Conservation (phyloP, 202 grass and related monocot species). For the Saccharum hybrid region DNA sequence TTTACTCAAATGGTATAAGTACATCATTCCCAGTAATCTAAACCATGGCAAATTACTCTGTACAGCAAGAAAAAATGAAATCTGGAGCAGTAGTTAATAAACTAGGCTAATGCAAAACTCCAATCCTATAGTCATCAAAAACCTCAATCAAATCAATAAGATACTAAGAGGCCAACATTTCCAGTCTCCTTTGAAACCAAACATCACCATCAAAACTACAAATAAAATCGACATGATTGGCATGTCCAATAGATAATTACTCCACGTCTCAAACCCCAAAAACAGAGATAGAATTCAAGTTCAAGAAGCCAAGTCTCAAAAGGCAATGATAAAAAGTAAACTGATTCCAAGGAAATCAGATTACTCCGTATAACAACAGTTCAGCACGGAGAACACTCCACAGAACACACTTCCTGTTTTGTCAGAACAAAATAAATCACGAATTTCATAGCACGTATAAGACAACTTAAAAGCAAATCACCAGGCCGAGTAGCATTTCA, state of each 20-base stretch:
- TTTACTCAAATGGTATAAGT: conserved; percentile 4
- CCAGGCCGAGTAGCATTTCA: background rate
- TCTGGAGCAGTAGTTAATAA: background rate
- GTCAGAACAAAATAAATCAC: background rate
- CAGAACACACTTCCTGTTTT: background rate
- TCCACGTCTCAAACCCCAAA: background rate
- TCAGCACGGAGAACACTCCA: background rate
- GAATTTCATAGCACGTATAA: background rate
- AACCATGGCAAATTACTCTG: background rate
- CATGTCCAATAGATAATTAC: too few species aligned
- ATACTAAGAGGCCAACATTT: background rate
- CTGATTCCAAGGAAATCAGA: conserved; percentile 7
- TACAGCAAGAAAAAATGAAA: background rate
- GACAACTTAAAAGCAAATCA: background rate
- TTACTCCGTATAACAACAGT: background rate
- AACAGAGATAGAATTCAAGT: background rate
- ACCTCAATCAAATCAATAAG: conserved; percentile 12
- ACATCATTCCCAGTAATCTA: conserved; percentile 16
- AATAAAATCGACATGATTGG: background rate
- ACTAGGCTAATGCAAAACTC: conserved; percentile 5
- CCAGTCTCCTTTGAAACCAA: background rate
- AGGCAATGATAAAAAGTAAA: background rate
- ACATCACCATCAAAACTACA: conserved; percentile 3
- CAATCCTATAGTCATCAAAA: background rate
- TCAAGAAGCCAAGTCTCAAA: background rate